Evolutionary conservation across 2,329 filamentous ascomycete genomes (phyloP).

Genomic region (Pseudohalonectria lignicola): DNA sequence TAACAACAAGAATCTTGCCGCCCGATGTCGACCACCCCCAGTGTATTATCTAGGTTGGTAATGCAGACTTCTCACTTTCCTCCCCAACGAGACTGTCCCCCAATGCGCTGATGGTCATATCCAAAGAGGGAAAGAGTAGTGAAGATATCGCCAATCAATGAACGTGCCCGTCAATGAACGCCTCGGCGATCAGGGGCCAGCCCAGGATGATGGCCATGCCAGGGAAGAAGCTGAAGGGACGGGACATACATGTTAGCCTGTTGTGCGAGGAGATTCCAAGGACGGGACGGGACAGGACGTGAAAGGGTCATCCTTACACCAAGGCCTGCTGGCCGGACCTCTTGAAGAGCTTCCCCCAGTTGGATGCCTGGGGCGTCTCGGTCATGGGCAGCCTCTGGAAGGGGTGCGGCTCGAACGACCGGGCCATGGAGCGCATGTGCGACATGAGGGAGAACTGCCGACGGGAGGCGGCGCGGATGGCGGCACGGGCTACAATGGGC

Average conservation of each 20-base stretch:
- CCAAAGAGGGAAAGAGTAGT: no score
- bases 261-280: background rate
- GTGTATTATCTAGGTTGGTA: no score
- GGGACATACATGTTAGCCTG: constrained; percentile 3
- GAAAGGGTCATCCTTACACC: constrained; percentile 19
- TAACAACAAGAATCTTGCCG: no score
- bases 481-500: constrained; percentile 21
- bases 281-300: constrained; percentile 1
- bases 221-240: constrained; percentile 21
- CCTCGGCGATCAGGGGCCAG: constrained; percentile 21
- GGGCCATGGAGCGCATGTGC: constrained; percentile 21
- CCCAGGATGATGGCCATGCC: constrained; percentile 20
- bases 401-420: constrained; percentile 24
- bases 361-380: constrained; percentile 16
- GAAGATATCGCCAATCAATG: no score
- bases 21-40: no score
- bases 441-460: constrained; percentile 24
- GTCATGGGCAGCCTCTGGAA: constrained; percentile 22
- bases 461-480: constrained; percentile 16
- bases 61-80: no score
- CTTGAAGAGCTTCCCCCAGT: constrained; percentile 25
- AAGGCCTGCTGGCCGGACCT: constrained; percentile 15
- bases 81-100: no score
- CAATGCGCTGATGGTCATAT: no score
- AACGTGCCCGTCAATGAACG: constrained; percentile 15